Evolutionary conservation across 2,329 filamentous ascomycete species (phyloP), one percentile per base, ranked within the genome.

Genomic region (Microdochium bolleyi): DNA sequence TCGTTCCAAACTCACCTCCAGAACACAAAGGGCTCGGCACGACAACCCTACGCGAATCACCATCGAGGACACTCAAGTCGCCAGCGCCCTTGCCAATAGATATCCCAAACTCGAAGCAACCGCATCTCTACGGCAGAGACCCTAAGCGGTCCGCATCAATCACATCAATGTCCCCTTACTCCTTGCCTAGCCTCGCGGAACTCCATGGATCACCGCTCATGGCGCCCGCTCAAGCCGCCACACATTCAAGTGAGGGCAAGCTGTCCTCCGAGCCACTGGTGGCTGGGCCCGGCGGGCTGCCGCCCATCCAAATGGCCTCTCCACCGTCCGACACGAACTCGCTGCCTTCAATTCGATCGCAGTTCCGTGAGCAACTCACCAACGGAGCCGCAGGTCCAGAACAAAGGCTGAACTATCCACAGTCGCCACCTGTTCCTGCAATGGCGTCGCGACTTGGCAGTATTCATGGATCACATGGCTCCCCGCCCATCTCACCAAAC

Each of bases 401-500:
- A 22, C 55, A 56, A 25, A 57, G 46, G 34, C 56, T 53, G 56
- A 60, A 58, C 10, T 68, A 62, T 49, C 60, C 65, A 27, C 66
- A 66, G 27, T 72, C 70, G 3, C 68, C 71, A 1, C 67, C 71
- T 16, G 59, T 59, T 7, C 16, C 19, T 46, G 41, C 13, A 10
- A 57, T 57, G 3, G 56, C 60, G 25, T 60, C 65, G 2, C 65
- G 61, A 4, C 57, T 72, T 21, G 58, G 62, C 7, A 58, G 61
- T 2, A 60, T 73, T n/a, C 56, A 65, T n/a, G 60, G 62, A 16
- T 63, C 60, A 27, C 68, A 77, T 62, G 58, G 57, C 2, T 73
- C 77, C 21, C 75, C 79, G 11, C 77, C 78, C 1, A 69, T 75
- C 14, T 82, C 78, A 3, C 75, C 77, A 16, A 71, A 73, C 51